Evolutionary conservation across 2,329 filamentous ascomycete species (phyloP).

Genomic region (Hypoxylon sp.): DNA sequence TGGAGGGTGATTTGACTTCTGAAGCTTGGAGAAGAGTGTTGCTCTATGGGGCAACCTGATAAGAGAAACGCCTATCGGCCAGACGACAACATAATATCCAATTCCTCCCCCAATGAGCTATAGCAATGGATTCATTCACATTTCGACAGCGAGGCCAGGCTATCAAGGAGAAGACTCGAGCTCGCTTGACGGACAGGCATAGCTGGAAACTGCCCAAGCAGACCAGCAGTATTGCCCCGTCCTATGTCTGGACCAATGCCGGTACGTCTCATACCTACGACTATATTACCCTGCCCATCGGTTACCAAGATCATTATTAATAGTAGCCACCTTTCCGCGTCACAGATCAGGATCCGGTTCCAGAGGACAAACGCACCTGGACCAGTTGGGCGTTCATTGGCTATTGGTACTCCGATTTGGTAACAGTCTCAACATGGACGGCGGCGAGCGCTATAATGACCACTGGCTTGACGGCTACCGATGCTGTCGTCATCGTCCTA

Average conservation of each 20-base stretch:
- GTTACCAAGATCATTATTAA: background rate
- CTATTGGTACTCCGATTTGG: conserved; percentile 65
- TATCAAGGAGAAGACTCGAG: conserved; percentile 43
- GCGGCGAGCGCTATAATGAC: conserved; percentile 53
- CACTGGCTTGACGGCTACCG: conserved; percentile 57
- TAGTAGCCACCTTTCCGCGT: background rate
- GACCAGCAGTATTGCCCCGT: conserved; percentile 52
- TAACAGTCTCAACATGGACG: conserved; percentile 53
- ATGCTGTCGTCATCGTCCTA: conserved; percentile 64
- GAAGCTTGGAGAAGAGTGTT: conserved; percentile 21
- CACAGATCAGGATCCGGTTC: conserved; percentile 52
- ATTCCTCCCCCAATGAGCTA: conserved; percentile 2
- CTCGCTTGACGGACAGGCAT: conserved; percentile 46
- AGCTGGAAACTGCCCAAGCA: conserved; percentile 55
- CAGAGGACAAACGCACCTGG: conserved; percentile 61
- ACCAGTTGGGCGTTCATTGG: conserved; percentile 61
- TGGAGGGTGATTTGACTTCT: background rate
- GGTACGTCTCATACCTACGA: conserved; percentile 40
- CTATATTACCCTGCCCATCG: background rate
- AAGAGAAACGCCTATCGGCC: conserved; percentile 3
- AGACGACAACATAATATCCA: background rate
- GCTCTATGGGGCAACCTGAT: background rate
- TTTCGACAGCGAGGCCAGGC: conserved; percentile 38
- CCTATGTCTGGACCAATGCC: conserved; percentile 53
- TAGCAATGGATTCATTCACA: conserved; percentile 35